Base-by-base conservation (phyloP, 2,329 filamentous ascomycete species). In the Chaetomiaceae sp. region DNA sequence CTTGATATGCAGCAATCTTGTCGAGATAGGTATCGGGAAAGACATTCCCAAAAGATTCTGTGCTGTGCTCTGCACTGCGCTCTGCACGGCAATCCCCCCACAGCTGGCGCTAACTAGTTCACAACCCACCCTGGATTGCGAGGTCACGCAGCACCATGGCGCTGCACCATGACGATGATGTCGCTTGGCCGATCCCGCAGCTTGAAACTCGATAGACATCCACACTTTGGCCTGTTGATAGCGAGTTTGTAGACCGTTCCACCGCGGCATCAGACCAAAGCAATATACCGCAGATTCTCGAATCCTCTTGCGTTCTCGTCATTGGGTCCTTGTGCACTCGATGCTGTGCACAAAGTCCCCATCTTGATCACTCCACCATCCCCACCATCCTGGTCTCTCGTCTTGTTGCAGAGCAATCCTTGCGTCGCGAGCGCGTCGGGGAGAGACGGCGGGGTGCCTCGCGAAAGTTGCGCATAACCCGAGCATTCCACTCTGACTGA, bases 351-450 rank as follows among this genome's bases (percentile, higher is more conserved):
- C n/a, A n/a, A n/a, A n/a, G n/a, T n/a, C 13, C 8, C 27, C 34
- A 20, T 23, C 30, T 30, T 11, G 14, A 16, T 23, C 30, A 14
- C 53, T 34, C 53, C 53, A 52, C 46, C 40, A 53, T 21, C 49
- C 53, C 49, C 53, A 56, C 49, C 21, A n/a, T 29, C 21, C n/a
- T 25, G 45, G 20, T 37, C 36, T 30, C n/a, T 25, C 49, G 20
- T 37, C 36, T 30, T n/a, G 13, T 46, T 38, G 23, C 23, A 13
- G 46, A n/a, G 30, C 7, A n/a, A 48, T 46, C 48, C 48, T 44
- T 54, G 48, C 25, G 23, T 16, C 32, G n/a, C 25, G 23, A 51
- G 7, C 48, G 50, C 46, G 46, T 53, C 42, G 30, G 23, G 18
- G 32, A 46, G 45, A 5, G 10, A 13, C 48, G 47, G 45, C 36